Percentiles rank a stretch among this genome's conserved stretches.
Conservation (phyloP, 1,284 basidiomycete species). For the Sporisorium iseilematis-ciliati region DNA sequence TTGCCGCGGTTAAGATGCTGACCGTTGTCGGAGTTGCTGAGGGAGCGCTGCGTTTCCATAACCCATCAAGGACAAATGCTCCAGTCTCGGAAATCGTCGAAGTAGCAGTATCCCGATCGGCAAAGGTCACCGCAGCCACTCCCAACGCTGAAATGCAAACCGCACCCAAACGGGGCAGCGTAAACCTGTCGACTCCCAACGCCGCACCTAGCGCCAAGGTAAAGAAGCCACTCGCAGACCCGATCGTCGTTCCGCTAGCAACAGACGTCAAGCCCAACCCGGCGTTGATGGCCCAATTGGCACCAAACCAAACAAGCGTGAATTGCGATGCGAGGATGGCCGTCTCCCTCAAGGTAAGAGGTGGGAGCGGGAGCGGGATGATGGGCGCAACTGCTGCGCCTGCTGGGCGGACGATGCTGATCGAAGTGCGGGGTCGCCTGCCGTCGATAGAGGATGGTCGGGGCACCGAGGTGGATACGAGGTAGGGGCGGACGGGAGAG, state of each 20-base stretch:
- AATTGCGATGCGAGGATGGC: slow-evolving; percentile 61
- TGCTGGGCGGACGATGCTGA: slow-evolving; percentile 36
- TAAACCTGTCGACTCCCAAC: slow-evolving; percentile 84
- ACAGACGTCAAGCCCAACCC: slow-evolving; percentile 65
- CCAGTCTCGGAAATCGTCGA: slow-evolving; percentile 12
- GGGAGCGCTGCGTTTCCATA: slow-evolving; percentile 23
- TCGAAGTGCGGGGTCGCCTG: slow-evolving; percentile 50
- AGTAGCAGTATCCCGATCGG: slow-evolving; percentile 56
- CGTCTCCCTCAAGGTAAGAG: slow-evolving; percentile 63
- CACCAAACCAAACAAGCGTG: slow-evolving; percentile 67
- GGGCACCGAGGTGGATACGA: slow-evolving; percentile 38
- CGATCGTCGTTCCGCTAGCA: slow-evolving; percentile 66
- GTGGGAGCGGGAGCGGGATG: slow-evolving; percentile 37
- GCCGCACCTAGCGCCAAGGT: slow-evolving; percentile 87
- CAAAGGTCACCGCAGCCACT: slow-evolving; percentile 80
- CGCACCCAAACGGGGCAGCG: slow-evolving; percentile 81
- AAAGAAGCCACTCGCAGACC: slow-evolving; percentile 88
- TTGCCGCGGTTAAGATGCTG: not conserved
- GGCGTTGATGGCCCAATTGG: slow-evolving; percentile 67
- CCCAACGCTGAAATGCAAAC: slow-evolving; percentile 86
- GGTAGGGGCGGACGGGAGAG: slow-evolving; percentile 41
- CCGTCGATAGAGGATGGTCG: slow-evolving; percentile 67
- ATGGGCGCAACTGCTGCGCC: slow-evolving; percentile 4
- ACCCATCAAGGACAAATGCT: slow-evolving; percentile 13
- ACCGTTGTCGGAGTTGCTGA: not conserved